phyloP scores from a whole-genome alignment of 2,329 filamentous ascomycete genomes.

The Fusarium nodosum region DNA sequence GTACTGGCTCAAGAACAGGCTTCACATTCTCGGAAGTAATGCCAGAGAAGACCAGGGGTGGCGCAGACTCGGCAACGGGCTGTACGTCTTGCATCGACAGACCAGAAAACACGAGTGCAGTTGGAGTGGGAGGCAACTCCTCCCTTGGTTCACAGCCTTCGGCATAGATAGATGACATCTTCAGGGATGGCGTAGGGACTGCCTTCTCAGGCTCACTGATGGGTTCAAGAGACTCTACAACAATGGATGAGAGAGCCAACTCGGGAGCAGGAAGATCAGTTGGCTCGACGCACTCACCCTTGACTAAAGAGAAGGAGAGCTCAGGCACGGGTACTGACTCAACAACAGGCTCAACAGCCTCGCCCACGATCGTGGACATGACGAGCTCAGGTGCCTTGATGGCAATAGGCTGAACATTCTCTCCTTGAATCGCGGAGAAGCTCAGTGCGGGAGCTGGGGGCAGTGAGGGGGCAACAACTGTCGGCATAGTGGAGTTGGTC shows the following conservation, averaged over 20 bases:
- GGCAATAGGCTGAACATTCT: constrained; percentile 38
- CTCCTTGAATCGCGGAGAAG: constrained; percentile 44
- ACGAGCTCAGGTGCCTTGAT: constrained; percentile 25
- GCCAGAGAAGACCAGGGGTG: constrained; percentile 35
- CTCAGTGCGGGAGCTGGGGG: constrained; percentile 37
- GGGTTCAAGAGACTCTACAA: constrained; percentile 51
- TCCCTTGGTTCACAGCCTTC: constrained; percentile 55
- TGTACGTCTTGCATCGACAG: constrained; percentile 56
- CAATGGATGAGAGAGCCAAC: constrained; percentile 51
- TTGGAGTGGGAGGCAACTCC: constrained; percentile 45
- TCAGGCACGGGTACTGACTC: constrained; percentile 27
- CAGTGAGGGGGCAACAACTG: constrained; percentile 22
- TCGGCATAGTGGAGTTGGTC: constrained; percentile 9
- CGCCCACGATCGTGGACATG: constrained; percentile 33
- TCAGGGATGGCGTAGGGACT: constrained; percentile 49
- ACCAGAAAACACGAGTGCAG: constrained; percentile 53
- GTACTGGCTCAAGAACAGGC: constrained; percentile 48
- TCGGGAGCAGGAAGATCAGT: constrained; percentile 37
- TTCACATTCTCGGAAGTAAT: constrained; percentile 55
- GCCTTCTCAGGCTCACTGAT: constrained; percentile 53
- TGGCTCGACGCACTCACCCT: constrained; percentile 48
- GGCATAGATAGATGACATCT: constrained; percentile 51
- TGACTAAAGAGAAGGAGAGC: constrained; percentile 44
- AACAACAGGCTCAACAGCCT: constrained; percentile 31
- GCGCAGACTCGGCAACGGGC: constrained; percentile 50